Conservation (phyloP, 106 monocot species). For the Dactylorhiza incarnata region DNA sequence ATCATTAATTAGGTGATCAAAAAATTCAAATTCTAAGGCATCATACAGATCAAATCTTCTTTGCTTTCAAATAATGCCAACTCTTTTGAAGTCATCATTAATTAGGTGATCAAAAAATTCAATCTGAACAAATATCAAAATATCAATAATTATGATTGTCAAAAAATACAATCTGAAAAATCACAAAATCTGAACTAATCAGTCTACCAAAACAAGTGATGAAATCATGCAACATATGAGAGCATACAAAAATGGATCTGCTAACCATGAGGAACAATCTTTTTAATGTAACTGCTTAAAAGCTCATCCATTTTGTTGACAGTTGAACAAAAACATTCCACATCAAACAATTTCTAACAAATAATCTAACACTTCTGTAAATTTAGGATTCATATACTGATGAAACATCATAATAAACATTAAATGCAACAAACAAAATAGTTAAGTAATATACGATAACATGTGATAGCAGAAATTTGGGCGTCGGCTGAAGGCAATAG, state of each 20-base stretch:
- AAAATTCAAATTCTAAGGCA: too few species aligned
- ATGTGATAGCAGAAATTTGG: conserved; percentile 69
- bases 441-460: conserved; percentile 56
- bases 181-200: too few species aligned
- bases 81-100: too few species aligned
- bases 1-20: too few species aligned
- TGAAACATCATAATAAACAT: neutral
- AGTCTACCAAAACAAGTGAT: neutral
- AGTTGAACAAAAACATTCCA: neutral
- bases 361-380: neutral
- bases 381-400: neutral
- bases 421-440: neutral
- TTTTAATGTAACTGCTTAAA: neutral
- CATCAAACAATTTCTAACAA: neutral
- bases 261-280: neutral
- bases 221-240: neutral
- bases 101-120: too few species aligned
- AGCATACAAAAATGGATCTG: neutral
- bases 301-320: neutral
- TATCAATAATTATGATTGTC: too few species aligned
- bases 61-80: too few species aligned
- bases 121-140: too few species aligned
- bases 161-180: too few species aligned
- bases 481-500: conserved; percentile 94
- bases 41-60: too few species aligned